These are phyloP conservation scores for Eucalyptus pauciflora DNA, from an alignment of 345 rosid species.

Conservation along the genomic window DNA sequence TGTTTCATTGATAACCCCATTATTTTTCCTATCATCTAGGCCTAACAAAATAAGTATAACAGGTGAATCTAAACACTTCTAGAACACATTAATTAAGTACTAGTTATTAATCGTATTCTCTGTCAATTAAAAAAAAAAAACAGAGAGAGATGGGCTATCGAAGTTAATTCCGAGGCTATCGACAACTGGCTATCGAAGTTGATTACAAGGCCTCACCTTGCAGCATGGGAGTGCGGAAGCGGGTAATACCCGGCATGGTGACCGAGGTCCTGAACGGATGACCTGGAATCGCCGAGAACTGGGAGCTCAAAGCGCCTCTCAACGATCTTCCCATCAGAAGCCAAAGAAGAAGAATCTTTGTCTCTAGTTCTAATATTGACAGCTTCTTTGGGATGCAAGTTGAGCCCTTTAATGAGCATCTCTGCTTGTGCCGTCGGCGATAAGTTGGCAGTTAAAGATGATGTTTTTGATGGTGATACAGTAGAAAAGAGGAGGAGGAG, in stretches of 20 bases:
- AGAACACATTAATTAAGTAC: not conserved
- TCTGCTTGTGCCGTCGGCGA: constrained; percentile 25
- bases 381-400: constrained; percentile 28
- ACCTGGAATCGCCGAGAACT: constrained; percentile 10
- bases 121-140: not conserved
- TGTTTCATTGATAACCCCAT: not conserved
- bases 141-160: not conserved
- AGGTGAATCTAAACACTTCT: not conserved
- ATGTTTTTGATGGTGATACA: not conserved
- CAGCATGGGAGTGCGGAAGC: constrained; percentile 52
- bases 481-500: not conserved
- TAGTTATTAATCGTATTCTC: not conserved
- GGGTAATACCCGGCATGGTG: constrained; percentile 76
- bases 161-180: not conserved
- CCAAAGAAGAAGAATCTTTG: not conserved
- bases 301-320: constrained; percentile 27
- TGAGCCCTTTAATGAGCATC: constrained; percentile 37
- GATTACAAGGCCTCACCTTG: constrained; percentile 30
- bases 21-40: not conserved
- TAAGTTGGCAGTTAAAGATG: not conserved
- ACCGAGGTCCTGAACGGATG: constrained; percentile 47
- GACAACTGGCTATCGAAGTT: not conserved
- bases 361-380: constrained; percentile 10
- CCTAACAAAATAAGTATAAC: not conserved
- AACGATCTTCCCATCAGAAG: not conserved